Evolutionary conservation across 306 rosid genomes (phyloP).

Genomic region (Amphicarpaea edgeworthii): DNA sequence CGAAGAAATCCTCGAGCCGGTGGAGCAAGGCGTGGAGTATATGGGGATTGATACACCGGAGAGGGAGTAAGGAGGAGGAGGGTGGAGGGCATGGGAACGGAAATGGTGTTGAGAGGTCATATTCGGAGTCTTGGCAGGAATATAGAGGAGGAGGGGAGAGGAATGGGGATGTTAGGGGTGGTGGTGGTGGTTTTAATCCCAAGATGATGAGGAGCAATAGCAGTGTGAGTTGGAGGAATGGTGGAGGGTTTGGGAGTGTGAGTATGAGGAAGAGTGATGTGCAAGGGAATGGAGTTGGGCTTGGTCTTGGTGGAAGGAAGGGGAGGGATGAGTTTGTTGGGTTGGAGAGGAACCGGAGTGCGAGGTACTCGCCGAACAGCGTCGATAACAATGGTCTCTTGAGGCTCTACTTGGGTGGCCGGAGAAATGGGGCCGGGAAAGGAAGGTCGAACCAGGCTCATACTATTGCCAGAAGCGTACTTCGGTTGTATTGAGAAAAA

Average conservation of each 20-base stretch:
- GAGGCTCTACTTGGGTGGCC: constrained; percentile 76
- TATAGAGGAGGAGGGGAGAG: constrained; percentile 65
- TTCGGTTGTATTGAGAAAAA: constrained; percentile 89
- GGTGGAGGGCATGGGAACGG: constrained; percentile 71
- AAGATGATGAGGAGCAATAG: constrained; percentile 81
- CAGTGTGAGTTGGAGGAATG: constrained; percentile 93
- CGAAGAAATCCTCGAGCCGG: constrained; percentile 76
- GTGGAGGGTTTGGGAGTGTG: constrained; percentile 51
- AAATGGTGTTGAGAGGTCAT: constrained; percentile 80
- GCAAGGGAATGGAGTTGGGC: constrained; percentile 51
- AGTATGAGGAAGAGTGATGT: constrained; percentile 68
- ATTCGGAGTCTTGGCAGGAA: constrained; percentile 93
- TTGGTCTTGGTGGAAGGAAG: constrained; percentile 51
- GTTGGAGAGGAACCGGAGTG: constrained; percentile 87
- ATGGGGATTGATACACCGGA: constrained; percentile 80
- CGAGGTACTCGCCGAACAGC: constrained; percentile 77
- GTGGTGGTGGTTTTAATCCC: constrained; percentile 64
- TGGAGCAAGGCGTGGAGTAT: constrained; percentile 96
- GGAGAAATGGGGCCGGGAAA: constrained; percentile 72
- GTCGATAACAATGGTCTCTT: constrained; percentile 74
- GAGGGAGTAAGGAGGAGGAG: constrained; percentile 76
- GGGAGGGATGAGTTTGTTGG: constrained; percentile 73
- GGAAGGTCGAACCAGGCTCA: constrained; percentile 86
- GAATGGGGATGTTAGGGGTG: constrained; percentile 63
- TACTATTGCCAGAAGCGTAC: constrained; percentile 95